A percentile compares a stretch with the other conserved stretches of the same genome.
These are phyloP conservation scores for Daldinia bambusicola DNA, from an alignment of 495 filamentous ascomycete genomes.

Conservation along the genomic window DNA sequence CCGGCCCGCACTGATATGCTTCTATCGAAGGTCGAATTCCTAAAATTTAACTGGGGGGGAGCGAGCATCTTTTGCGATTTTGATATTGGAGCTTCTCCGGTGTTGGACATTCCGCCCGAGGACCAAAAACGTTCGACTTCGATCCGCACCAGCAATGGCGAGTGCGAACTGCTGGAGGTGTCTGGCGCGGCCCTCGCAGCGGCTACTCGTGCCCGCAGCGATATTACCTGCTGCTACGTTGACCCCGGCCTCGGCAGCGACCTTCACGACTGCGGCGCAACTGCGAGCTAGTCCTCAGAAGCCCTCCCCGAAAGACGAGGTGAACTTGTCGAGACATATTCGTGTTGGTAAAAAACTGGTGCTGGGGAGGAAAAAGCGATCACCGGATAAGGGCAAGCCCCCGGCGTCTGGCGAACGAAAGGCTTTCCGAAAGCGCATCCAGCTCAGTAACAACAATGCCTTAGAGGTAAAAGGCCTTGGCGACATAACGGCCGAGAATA, in stretches of 20 bases:
- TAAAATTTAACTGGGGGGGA: slow-evolving; percentile 32
- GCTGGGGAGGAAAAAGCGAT: slow-evolving; percentile 64
- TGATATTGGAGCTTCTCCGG: slow-evolving; percentile 34
- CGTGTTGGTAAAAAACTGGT: slow-evolving; percentile 51
- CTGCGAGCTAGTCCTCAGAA: slow-evolving; percentile 40
- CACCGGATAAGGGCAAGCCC: slow-evolving; percentile 54
- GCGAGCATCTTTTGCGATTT: slow-evolving; percentile 18
- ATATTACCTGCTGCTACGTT: slow-evolving; percentile 50
- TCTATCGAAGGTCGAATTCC: slow-evolving; percentile 20
- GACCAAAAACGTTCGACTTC: slow-evolving; percentile 40
- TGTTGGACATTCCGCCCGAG: slow-evolving; percentile 39
- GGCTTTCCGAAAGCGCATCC: slow-evolving; percentile 84
- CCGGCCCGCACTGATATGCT: slow-evolving; percentile 23
- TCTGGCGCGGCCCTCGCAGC: slow-evolving; percentile 64
- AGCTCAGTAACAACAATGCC: slow-evolving; percentile 93
- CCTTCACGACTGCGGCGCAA: slow-evolving; percentile 56
- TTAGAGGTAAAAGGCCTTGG: slow-evolving; percentile 73
- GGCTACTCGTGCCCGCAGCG: slow-evolving; percentile 38
- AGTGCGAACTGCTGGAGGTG: slow-evolving; percentile 75
- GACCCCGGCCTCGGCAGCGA: slow-evolving; percentile 54
- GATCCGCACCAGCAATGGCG: slow-evolving; percentile 65
- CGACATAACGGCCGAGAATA: slow-evolving; percentile 65
- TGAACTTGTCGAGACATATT: slow-evolving; percentile 35
- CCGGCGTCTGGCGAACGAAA: slow-evolving; percentile 84
- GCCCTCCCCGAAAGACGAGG: slow-evolving; percentile 34